These are phyloP conservation scores for Coelastrella sp. DNA, from an alignment of 139 green algal species.

Conservation along the genomic window DNA sequence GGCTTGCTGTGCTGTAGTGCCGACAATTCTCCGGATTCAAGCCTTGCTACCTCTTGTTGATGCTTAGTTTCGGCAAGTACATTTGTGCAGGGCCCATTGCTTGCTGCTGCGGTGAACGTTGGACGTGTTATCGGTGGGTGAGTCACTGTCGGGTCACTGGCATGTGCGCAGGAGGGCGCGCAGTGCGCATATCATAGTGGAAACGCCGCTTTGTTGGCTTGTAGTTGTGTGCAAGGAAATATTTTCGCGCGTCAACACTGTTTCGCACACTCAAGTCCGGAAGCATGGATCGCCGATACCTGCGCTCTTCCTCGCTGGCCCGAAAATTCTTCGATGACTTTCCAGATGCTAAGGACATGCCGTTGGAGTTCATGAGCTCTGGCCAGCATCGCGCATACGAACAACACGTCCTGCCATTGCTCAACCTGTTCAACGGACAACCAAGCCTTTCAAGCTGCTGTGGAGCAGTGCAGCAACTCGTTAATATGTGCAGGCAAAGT, in stretches of 20 bases:
- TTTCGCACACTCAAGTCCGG: not conserved
- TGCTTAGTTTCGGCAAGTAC: no score
- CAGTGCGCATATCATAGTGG: no score
- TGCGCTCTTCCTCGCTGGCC: conserved; percentile 4
- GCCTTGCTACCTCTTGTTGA: no score
- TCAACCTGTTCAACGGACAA: not conserved
- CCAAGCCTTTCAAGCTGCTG: not conserved
- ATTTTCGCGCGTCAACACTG: not conserved
- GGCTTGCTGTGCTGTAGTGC: no score
- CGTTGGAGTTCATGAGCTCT: not conserved
- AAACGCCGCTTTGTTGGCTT: no score
- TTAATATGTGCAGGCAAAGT: not conserved
- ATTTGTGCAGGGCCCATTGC: no score
- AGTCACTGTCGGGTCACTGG: no score
- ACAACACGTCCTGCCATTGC: not conserved
- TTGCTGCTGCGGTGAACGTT: no score
- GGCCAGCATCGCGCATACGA: not conserved
- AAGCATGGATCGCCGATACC: not conserved
- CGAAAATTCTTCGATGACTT: conserved; percentile 39
- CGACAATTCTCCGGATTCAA: no score
- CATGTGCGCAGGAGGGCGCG: no score
- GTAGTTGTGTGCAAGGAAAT: not conserved
- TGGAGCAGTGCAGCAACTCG: not conserved
- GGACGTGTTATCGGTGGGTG: no score
- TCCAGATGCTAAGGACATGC: conserved; percentile 12